Percentiles rank a stretch among this genome's conserved stretches.
Conservation (phyloP, 805 yeast genomes). For the Pachysolen tannophilus region DNA sequence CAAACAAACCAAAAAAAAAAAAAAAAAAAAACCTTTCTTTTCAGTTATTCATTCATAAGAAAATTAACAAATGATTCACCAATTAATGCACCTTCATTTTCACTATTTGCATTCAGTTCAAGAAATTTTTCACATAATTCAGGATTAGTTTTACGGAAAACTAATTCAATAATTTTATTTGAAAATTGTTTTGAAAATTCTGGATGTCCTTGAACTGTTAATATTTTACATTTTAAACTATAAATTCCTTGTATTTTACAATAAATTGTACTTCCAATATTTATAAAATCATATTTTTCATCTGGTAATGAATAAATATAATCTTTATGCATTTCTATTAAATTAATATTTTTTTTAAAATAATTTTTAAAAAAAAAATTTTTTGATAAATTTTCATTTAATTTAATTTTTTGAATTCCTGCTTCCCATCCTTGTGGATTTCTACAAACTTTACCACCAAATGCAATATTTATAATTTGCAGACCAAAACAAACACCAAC, state of each 20-base stretch:
- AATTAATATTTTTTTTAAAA: constrained; percentile 21
- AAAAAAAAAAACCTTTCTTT: too few relatives aligned
- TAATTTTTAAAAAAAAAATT: constrained; percentile 20
- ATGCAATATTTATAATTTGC: constrained; percentile 61
- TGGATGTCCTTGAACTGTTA: constrained; percentile 88
- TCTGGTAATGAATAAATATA: constrained; percentile 36
- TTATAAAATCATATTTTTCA: constrained; percentile 24
- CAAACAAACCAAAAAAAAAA: too few relatives aligned
- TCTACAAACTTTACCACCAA: constrained; percentile 52
- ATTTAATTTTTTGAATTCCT: constrained; percentile 44
- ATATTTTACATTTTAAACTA: constrained; percentile 35
- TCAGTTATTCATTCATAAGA: neutral
- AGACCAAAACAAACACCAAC: constrained; percentile 86
- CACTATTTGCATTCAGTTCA: constrained; percentile 2
- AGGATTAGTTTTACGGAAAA: constrained; percentile 7
- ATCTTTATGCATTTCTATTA: constrained; percentile 56
- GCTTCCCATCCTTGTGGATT: constrained; percentile 68
- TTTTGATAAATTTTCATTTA: constrained; percentile 30
- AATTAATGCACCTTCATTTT: constrained; percentile 6
- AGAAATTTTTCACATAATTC: constrained; percentile 5
- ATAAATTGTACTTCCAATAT: constrained; percentile 44
- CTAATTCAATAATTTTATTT: constrained; percentile 5
- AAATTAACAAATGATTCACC: constrained; percentile 1
- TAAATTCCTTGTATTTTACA: constrained; percentile 66
- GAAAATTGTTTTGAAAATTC: constrained; percentile 47